Evolutionary conservation across 2,329 filamentous ascomycete genomes (phyloP).

Genomic region (Penicillium sp.): DNA sequence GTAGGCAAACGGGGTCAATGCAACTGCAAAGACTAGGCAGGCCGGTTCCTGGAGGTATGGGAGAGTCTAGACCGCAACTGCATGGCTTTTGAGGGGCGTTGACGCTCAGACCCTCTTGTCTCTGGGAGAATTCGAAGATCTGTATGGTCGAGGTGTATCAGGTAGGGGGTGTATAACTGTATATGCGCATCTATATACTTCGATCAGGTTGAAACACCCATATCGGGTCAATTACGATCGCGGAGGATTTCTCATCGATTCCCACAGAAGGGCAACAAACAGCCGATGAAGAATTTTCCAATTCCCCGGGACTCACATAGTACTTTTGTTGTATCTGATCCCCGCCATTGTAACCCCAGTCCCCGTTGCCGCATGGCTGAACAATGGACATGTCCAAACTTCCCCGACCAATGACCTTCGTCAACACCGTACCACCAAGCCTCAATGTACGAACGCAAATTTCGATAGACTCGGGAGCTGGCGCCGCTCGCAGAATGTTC

Average conservation of each 20-base stretch:
- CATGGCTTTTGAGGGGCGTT: not conserved
- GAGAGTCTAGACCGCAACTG: not conserved
- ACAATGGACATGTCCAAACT: slow-evolving; percentile 24
- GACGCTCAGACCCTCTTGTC: not conserved
- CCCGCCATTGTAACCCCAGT: slow-evolving; percentile 5
- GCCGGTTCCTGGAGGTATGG: not conserved
- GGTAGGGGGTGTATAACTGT: not conserved
- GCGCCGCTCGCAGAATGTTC: slow-evolving; percentile 25
- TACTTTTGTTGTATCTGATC: not conserved
- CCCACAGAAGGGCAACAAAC: too few relatives aligned
- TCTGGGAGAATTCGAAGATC: not conserved
- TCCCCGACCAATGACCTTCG: slow-evolving; percentile 15
- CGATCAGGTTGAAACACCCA: not conserved
- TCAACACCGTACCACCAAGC: slow-evolving; percentile 10
- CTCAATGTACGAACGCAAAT: slow-evolving; percentile 19
- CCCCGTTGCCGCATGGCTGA: not conserved
- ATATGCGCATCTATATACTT: not conserved
- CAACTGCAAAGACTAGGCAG: not conserved
- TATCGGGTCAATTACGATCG: not conserved
- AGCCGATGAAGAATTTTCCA: too few relatives aligned
- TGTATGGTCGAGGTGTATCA: not conserved
- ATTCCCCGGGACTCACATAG: not conserved
- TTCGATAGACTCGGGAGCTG: slow-evolving; percentile 26
- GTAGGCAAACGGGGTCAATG: slow-evolving; percentile 10
- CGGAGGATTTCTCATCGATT: not conserved